Evolutionary conservation across 371 early-diverging fungal species (phyloP), one percentile per base, ranked within the genome.

Genomic region (Phascolomyces articulosus): DNA sequence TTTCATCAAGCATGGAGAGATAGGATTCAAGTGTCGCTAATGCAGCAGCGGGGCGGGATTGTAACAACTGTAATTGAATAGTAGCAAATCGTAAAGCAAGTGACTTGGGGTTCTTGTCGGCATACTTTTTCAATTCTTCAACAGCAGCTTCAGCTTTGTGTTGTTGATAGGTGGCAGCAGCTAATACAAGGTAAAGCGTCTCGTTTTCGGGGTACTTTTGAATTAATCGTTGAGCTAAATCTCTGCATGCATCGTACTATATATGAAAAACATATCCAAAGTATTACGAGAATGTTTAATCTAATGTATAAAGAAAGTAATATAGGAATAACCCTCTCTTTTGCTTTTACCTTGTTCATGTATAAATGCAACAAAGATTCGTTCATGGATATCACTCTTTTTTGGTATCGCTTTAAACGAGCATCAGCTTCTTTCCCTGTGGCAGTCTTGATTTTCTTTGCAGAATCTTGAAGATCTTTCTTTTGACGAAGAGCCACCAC

Each of bases 331-430:
- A 6, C 31, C 10, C 10, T 31, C 10, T 31, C 10, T 31, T 26
- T 27, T 21, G n/a, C 44, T 20, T 60, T 3, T 69, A 85, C 86
- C 85, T 91, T 89, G 58, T 82, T 83, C 78, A 84, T 81, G 68
- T 86, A 85, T 13, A 91, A 69, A 24, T 79, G 76, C 56, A 91
- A 72, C 49, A 91, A 67, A 23, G 86, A 78, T 24, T 90, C 89
- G 70, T 93, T 93, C 79, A 88, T 80, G 18, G 83, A 80, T 62
- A 93, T 87, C 21, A 84, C 66, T 6, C 88, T 84, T 68, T 85
- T 84, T 69, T 93, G 93, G 54, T 75, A 74, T 7, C 72, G 73
- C 40, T 84, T 85, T 34, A 91, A 74, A 64, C 89, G 91, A 48
- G 76, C 71, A 13, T 90, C 87, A 9, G 87, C 76, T 7, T 77